A percentile compares a stretch with the other conserved stretches of the same genome.
phyloP scores from a whole-genome alignment of 2,329 filamentous ascomycete species.

The Cercospora beticola region DNA sequence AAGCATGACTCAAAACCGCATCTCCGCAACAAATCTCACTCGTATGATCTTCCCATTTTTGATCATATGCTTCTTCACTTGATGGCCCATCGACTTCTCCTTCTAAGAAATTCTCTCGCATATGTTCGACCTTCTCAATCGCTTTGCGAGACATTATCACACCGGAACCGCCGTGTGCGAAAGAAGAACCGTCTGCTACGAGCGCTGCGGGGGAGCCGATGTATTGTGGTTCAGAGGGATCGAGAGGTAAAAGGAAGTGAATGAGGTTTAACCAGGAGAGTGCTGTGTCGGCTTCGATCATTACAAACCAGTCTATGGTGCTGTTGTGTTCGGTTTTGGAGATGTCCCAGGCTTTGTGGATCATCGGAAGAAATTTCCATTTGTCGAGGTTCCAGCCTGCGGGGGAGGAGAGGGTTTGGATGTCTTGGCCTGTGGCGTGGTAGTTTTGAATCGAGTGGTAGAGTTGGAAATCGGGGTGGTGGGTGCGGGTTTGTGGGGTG shows the following conservation, averaged over 20 bases:
- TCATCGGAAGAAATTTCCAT: slow-evolving; percentile 59
- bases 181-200: slow-evolving; percentile 15
- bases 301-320: slow-evolving; percentile 51
- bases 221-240: slow-evolving; percentile 46
- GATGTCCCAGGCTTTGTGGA: slow-evolving; percentile 50
- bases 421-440: slow-evolving; percentile 34
- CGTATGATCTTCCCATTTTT: slow-evolving; percentile 28
- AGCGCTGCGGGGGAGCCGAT: slow-evolving; percentile 55
- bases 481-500: slow-evolving; percentile 26
- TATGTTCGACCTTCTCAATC: slow-evolving; percentile 18
- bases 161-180: slow-evolving; percentile 31
- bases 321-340: slow-evolving; percentile 40
- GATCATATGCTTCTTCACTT: slow-evolving; percentile 18
- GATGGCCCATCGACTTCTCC: slow-evolving; percentile 5
- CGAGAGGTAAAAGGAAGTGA: slow-evolving; percentile 48
- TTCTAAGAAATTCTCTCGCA: background rate
- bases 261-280: slow-evolving; percentile 45
- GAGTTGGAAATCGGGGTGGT: slow-evolving; percentile 37
- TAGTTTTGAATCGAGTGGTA: slow-evolving; percentile 36
- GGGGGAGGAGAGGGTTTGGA: slow-evolving; percentile 30
- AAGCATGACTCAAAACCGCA: slow-evolving; percentile 28
- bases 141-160: slow-evolving; percentile 30
- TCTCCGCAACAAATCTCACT: slow-evolving; percentile 30
- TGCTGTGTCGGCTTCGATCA: slow-evolving; percentile 55
- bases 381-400: slow-evolving; percentile 56